Evolutionary conservation across 176 grass and related monocot species (phyloP).

Genomic region (Poa pratensis): DNA sequence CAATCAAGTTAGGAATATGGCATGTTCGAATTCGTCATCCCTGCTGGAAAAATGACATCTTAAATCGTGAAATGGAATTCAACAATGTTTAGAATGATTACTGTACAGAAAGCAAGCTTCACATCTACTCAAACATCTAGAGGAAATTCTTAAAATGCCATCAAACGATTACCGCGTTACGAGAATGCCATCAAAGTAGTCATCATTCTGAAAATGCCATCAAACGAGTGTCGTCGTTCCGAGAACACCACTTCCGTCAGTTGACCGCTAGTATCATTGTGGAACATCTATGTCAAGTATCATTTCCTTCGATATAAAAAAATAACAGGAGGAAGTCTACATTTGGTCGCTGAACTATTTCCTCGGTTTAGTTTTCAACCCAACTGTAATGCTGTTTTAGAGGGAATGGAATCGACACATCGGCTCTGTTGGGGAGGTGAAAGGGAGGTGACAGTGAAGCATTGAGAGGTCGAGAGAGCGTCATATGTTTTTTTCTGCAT

Average conservation of each 20-base stretch:
- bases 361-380: not conserved
- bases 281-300: not conserved
- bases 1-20: not conserved
- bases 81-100: not conserved
- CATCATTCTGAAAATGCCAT: too few relatives aligned
- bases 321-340: not conserved
- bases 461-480: not conserved
- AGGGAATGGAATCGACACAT: not conserved
- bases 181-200: too few relatives aligned
- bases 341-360: not conserved
- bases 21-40: not conserved
- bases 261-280: too few relatives aligned
- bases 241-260: too few relatives aligned
- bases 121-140: not conserved
- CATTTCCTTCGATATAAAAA: not conserved
- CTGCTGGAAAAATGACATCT: slow-evolving; percentile 12
- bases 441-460: not conserved
- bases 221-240: too few relatives aligned
- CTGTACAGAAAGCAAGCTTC: slow-evolving; percentile 31
- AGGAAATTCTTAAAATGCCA: too few relatives aligned
- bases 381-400: not conserved
- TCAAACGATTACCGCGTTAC: too few relatives aligned
- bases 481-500: not conserved
- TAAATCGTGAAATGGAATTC: slow-evolving; percentile 1
- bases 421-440: not conserved